Conservation (phyloP, 345 rosid genomes). For the Corymbia maculata region DNA sequence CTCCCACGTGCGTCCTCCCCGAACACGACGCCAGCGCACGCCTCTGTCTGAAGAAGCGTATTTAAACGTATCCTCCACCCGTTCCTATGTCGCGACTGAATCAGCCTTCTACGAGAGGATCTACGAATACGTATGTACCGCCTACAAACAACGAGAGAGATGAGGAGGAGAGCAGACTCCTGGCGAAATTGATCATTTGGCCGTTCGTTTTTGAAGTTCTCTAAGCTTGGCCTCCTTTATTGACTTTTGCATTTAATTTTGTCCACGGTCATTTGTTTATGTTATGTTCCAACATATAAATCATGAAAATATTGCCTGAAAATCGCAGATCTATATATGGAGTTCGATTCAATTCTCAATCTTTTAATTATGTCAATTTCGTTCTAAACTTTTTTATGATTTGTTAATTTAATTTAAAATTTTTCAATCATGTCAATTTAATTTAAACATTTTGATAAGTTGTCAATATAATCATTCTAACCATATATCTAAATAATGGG, state of each 20-base stretch:
- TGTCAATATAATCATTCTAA: rapidly evolving
- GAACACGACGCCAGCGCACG: neutral
- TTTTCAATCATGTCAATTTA: no score
- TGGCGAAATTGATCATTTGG: neutral
- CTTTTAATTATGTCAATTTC: no score
- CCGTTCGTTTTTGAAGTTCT: neutral
- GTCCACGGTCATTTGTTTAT: neutral
- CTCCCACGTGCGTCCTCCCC: neutral
- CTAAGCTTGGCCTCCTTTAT: neutral
- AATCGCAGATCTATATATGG: no score
- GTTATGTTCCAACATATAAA: neutral
- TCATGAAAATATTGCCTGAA: no score
- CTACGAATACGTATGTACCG: neutral
- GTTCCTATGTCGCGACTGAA: neutral
- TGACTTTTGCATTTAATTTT: neutral
- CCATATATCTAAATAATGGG: no score
- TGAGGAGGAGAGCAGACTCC: neutral
- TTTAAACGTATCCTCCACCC: rapidly evolving
- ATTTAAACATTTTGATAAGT: no score
- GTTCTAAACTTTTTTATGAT: rapidly evolving
- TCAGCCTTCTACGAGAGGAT: neutral
- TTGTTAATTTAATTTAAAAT: rapidly evolving
- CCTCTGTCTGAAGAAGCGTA: neutral
- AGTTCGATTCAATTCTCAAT: rapidly evolving
- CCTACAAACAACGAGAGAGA: neutral